Base-by-base conservation (phyloP, 345 rosid species). In the Eucalyptus sp. region DNA sequence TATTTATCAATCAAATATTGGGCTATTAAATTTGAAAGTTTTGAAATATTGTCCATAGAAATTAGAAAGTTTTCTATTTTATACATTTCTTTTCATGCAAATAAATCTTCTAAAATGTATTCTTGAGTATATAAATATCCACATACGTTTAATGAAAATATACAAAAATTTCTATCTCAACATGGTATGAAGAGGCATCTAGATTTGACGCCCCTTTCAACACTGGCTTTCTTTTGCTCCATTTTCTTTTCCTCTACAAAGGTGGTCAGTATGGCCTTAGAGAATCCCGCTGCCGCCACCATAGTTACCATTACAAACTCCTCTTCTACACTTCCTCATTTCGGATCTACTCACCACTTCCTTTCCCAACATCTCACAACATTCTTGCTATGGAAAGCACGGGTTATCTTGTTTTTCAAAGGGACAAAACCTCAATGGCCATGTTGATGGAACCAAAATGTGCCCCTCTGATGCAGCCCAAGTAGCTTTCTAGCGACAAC, bases 111-210 rank as follows among this genome's bases (percentile, higher is more conserved):
- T 4, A n/a, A 4, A 64, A 13, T 64, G 5, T 64, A 64, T 7
- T 14, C 4, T n/a, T 2, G 18, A 14, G 37, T n/a, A 13, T 13
- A 64, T 13, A 29, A 62, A 64, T n/a, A 14, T 3, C 37, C 2
- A n/a, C 16, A 1, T 14, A n/a, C 0, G 10, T 1, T n/a, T n/a
- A n/a, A 64, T 64, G 71, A 15, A 64, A 14, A 64, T 64, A 64
- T 29, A 64, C 3, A 64, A 64, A 3, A 13, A 7, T 29, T 64
- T 64, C 17, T n/a, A n/a, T 13, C 3, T 64, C 10, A 64, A 64
- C 0, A n/a, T 14, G 20, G 0, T 64, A 64, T 14, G 10, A 0
- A 56, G 20, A n/a, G 17, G 0, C 2, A 64, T 64, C 0, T 14
- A 7, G 16, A 3, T 16, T 3, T 64, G 1, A 64, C 0, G 0